Conservation (phyloP, 2,329 filamentous ascomycete species). For the Arthrobotrys sphaeroides region DNA sequence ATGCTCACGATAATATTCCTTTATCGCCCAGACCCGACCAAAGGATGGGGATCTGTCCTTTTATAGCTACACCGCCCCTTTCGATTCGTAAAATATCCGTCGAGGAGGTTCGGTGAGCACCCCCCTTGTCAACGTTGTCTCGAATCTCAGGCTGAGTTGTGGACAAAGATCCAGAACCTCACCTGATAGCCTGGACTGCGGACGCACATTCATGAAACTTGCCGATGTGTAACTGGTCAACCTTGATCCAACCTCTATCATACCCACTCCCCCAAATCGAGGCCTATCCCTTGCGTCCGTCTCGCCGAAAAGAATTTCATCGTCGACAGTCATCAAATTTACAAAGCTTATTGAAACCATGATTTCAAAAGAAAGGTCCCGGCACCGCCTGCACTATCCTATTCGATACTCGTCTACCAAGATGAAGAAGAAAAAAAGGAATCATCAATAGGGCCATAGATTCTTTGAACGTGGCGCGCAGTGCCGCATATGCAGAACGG, state of each 20-base stretch:
- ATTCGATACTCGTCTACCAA: conserved; percentile 36
- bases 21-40: conserved; percentile 15
- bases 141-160: conserved; percentile 49
- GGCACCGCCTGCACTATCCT: conserved; percentile 38
- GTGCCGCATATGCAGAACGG: conserved; percentile 52
- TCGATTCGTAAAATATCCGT: conserved; percentile 51
- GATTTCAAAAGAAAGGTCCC: conserved; percentile 4
- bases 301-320: conserved; percentile 43
- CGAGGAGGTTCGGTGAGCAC: conserved; percentile 38
- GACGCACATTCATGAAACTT: conserved; percentile 52
- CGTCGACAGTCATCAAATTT: conserved; percentile 16
- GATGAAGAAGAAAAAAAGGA: conserved; percentile 34
- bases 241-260: conserved; percentile 16
- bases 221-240: conserved; percentile 49
- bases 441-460: conserved; percentile 15
- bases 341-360: conserved; percentile 24
- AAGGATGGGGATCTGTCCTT: conserved; percentile 47
- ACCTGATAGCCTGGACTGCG: conserved; percentile 26
- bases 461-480: conserved; percentile 47
- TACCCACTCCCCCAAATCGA: background rate
- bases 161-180: conserved; percentile 49
- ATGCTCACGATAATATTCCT: conserved; percentile 35
- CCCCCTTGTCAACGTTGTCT: conserved; percentile 46
- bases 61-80: conserved; percentile 38
- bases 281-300: conserved; percentile 27